A percentile compares a stretch with the other conserved stretches of the same genome.
Conservation (phyloP, 2,329 filamentous ascomycete genomes). For the Phoma sp. region DNA sequence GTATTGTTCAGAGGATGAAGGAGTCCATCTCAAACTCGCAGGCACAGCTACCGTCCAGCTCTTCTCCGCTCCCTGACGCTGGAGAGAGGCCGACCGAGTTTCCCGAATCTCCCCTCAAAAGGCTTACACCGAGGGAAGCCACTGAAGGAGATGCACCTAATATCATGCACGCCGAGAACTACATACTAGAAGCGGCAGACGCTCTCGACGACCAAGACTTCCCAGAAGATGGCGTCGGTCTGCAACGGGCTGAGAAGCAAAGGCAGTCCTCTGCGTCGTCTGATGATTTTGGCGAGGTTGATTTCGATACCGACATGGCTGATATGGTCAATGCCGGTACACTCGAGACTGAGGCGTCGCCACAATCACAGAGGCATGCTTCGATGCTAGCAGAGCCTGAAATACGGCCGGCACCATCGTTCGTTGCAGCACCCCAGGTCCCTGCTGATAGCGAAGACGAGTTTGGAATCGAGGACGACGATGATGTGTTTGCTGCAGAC, state of each 20-base stretch:
- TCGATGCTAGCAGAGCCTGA: conserved; percentile 17
- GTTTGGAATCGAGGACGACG: conserved; percentile 55
- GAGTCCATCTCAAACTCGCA: conserved; percentile 49
- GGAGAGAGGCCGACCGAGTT: conserved; percentile 25
- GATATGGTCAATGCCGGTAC: conserved; percentile 23
- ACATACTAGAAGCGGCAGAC: conserved; percentile 4
- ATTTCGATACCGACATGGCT: conserved; percentile 46
- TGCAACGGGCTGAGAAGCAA: conserved; percentile 7
- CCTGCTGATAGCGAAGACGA: conserved; percentile 49
- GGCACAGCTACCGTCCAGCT: conserved; percentile 52
- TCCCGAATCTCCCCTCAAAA: conserved; percentile 41
- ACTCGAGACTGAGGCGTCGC: conserved; percentile 28
- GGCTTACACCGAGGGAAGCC: conserved; percentile 20
- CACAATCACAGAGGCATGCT: conserved; percentile 9
- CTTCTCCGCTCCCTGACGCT: conserved; percentile 53
- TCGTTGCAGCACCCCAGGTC: neutral
- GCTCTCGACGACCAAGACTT: conserved; percentile 1
- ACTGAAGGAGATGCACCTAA: conserved; percentile 12
- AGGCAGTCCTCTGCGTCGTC: conserved; percentile 32
- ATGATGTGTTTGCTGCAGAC: conserved; percentile 62
- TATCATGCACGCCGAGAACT: conserved; percentile 12
- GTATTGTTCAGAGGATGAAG: conserved; percentile 53
- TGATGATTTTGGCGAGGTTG: conserved; percentile 45
- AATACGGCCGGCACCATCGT: neutral
- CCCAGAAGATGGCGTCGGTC: conserved; percentile 5